These are phyloP conservation scores for Phycomyces nitens DNA, from an alignment of 192 early-diverging fungal genomes.

Conservation along the genomic window DNA sequence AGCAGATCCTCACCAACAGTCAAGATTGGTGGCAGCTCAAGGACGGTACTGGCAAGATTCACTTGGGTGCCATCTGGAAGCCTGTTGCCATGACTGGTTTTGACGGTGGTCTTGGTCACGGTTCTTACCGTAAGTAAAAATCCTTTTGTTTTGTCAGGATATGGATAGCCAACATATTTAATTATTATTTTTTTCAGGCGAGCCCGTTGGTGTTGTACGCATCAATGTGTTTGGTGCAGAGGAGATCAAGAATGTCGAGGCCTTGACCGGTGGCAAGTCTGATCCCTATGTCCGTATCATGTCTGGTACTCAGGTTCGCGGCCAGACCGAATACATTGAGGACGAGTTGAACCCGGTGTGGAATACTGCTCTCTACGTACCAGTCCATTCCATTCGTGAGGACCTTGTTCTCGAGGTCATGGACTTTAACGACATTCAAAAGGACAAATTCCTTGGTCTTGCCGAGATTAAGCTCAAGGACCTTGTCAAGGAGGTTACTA, in stretches of 20 bases:
- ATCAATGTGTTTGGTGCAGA: constrained; percentile 72
- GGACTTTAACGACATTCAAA: constrained; percentile 85
- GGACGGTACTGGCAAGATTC: constrained; percentile 41
- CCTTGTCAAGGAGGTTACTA: constrained; percentile 50
- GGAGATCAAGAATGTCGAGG: constrained; percentile 82
- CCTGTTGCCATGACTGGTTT: constrained; percentile 66
- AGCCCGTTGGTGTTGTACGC: constrained; percentile 79
- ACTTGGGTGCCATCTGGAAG: constrained; percentile 57
- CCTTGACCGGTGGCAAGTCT: constrained; percentile 72
- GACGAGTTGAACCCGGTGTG: constrained; percentile 86
- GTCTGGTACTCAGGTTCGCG: constrained; percentile 58
- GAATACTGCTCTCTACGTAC: constrained; percentile 86
- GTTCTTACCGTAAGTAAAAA: constrained; percentile 39
- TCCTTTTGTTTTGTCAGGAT: constrained; percentile 13
- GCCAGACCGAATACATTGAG: constrained; percentile 75
- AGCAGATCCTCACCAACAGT: constrained; percentile 34
- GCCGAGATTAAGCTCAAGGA: constrained; percentile 59
- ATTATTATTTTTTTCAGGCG: constrained; percentile 20
- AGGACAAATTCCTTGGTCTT: constrained; percentile 83
- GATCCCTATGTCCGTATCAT: constrained; percentile 88
- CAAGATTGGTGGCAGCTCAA: constrained; percentile 41
- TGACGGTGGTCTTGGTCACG: constrained; percentile 52
- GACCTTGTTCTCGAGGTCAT: constrained; percentile 72
- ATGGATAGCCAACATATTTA: background rate
- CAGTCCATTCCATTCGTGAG: constrained; percentile 76